phyloP scores from a whole-genome alignment of 2,329 filamentous ascomycete genomes.

The Aspergillus neotritici region DNA sequence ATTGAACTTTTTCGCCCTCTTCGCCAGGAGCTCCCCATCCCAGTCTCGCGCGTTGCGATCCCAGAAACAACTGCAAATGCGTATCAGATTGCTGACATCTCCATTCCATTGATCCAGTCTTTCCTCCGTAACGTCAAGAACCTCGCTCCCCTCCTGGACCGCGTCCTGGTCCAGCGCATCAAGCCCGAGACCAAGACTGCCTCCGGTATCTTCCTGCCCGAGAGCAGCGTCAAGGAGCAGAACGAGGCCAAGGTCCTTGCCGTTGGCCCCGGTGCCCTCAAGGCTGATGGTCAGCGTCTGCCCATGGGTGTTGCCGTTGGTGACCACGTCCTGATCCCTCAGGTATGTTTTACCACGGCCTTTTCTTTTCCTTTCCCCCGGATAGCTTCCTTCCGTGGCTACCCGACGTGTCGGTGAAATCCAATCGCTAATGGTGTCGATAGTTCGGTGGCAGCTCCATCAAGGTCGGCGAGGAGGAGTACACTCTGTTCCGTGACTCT shows the following conservation, averaged over 20 bases:
- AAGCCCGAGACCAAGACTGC: conserved; percentile 97
- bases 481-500: conserved; percentile 90
- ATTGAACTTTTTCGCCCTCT: neutral
- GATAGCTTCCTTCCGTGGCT: conserved; percentile 5
- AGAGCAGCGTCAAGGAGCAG: conserved; percentile 94
- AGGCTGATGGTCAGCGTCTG: conserved; percentile 84
- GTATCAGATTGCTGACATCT: conserved; percentile 2
- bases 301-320: conserved; percentile 75
- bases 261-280: conserved; percentile 80
- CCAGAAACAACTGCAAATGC: neutral
- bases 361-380: conserved; percentile 6
- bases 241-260: conserved; percentile 96
- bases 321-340: conserved; percentile 92
- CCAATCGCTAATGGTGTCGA: conserved; percentile 17
- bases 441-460: conserved; percentile 91
- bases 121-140: conserved; percentile 92
- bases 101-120: conserved; percentile 23
- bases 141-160: conserved; percentile 93
- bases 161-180: conserved; percentile 94
- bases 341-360: conserved; percentile 60
- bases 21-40: neutral
- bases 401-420: neutral
- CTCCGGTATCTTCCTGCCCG: conserved; percentile 93
- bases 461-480: conserved; percentile 97
- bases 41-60: neutral